Evolutionary conservation across 345 rosid species (phyloP).

Genomic region (Syzygium jambos): DNA sequence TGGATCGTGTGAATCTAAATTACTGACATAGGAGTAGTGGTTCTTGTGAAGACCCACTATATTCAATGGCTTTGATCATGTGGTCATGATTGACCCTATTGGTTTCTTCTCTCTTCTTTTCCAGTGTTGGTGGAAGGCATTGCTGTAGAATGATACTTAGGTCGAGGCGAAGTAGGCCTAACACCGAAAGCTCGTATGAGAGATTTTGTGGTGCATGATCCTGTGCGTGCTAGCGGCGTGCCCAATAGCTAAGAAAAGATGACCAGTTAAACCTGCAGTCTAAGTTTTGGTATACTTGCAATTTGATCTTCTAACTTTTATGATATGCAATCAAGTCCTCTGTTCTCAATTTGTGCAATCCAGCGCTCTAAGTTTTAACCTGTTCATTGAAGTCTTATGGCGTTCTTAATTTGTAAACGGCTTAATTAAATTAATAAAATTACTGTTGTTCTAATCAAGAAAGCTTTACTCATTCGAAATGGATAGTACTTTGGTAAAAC

Average conservation of each 20-base stretch:
- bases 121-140: neutral
- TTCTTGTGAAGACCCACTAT: neutral
- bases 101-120: neutral
- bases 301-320: neutral
- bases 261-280: neutral
- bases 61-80: neutral
- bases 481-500: neutral
- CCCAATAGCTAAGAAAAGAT: neutral
- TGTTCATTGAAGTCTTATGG: neutral
- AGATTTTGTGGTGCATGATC: neutral
- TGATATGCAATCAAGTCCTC: neutral
- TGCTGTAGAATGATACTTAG: neutral
- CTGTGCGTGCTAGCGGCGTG: neutral
- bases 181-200: neutral
- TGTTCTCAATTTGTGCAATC: neutral
- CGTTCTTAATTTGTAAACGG: neutral
- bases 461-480: neutral
- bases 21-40: neutral
- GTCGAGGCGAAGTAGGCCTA: neutral
- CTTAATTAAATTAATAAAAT: neutral
- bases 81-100: neutral
- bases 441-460: neutral
- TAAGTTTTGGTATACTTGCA: neutral
- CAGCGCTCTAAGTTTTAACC: neutral
- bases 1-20: neutral